Percentiles rank a stretch among this genome's conserved stretches.
phyloP scores from a whole-genome alignment of 306 rosid species.

The Amphicarpaea edgeworthii region DNA sequence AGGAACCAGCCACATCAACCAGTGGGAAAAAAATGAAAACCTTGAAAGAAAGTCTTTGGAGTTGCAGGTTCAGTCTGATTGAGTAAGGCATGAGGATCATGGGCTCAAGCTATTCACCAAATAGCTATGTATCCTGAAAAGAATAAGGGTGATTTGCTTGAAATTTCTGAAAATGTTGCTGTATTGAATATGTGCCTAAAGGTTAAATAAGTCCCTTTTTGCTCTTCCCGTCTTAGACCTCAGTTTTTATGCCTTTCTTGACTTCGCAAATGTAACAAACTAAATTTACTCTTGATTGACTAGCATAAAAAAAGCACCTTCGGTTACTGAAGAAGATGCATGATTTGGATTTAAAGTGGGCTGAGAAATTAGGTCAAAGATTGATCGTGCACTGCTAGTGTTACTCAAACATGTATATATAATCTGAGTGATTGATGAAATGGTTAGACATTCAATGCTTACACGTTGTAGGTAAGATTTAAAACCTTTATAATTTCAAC shows the following conservation, averaged over 20 bases:
- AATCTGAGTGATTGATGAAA: no score
- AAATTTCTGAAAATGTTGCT: slow-evolving; percentile 70
- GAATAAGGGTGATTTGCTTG: slow-evolving; percentile 66
- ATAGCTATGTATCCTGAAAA: slow-evolving; percentile 77
- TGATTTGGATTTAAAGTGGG: slow-evolving; percentile 81
- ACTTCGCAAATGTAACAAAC: slow-evolving; percentile 27
- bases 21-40: slow-evolving; percentile 43
- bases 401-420: no score
- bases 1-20: slow-evolving; percentile 45
- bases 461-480: no score
- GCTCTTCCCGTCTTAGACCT: not conserved
- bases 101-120: slow-evolving; percentile 84
- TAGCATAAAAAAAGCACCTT: slow-evolving; percentile 64
- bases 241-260: slow-evolving; percentile 9
- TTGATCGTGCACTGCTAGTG: no score
- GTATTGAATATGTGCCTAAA: slow-evolving; percentile 75
- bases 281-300: slow-evolving; percentile 58
- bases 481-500: no score
- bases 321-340: slow-evolving; percentile 71
- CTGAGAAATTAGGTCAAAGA: slow-evolving; percentile 78
- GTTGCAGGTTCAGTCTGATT: slow-evolving; percentile 42
- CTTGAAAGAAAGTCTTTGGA: slow-evolving; percentile 46
- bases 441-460: no score
- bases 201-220: slow-evolving; percentile 52
- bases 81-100: slow-evolving; percentile 77